phyloP scores from a whole-genome alignment of 345 rosid species.

The Sisymbrium altissimum region DNA sequence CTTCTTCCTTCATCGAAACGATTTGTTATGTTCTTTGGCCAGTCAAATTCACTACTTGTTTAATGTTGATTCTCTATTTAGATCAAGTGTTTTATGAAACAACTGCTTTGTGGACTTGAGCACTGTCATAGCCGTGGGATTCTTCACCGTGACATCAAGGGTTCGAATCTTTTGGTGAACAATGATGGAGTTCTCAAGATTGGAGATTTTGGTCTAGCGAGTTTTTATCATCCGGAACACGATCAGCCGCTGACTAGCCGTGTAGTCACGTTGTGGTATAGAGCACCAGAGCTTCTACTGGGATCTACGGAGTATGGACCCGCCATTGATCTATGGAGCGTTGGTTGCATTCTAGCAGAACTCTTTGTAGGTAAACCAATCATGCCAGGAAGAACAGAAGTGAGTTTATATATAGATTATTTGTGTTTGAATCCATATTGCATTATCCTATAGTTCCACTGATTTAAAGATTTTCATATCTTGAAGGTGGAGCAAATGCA shows the following conservation, averaged over 20 bases:
- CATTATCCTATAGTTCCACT: background rate
- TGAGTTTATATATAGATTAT: conserved; percentile 7
- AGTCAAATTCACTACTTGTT: background rate
- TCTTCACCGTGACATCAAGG: conserved; percentile 90
- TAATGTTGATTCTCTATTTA: conserved; percentile 9
- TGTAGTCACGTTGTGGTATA: conserved; percentile 96
- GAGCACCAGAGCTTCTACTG: conserved; percentile 94
- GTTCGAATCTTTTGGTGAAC: conserved; percentile 75
- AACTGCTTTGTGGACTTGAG: conserved; percentile 71
- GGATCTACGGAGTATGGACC: conserved; percentile 84
- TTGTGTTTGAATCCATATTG: background rate
- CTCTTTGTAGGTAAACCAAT: conserved; percentile 82
- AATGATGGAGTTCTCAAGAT: conserved; percentile 80
- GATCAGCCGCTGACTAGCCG: conserved; percentile 75
- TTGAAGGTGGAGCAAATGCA: conserved; percentile 94
- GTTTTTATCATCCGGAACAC: conserved; percentile 49
- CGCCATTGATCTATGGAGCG: conserved; percentile 88
- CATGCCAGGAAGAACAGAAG: conserved; percentile 98
- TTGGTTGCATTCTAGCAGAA: conserved; percentile 89
- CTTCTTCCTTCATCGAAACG: background rate
- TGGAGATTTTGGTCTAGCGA: conserved; percentile 89
- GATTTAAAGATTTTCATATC: background rate
- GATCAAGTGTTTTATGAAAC: conserved; percentile 85
- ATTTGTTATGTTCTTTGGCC: background rate
- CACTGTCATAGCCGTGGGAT: conserved; percentile 85